Base-by-base conservation (phyloP, 495 filamentous ascomycete species). In the Chaetomidium leptoderma region DNA sequence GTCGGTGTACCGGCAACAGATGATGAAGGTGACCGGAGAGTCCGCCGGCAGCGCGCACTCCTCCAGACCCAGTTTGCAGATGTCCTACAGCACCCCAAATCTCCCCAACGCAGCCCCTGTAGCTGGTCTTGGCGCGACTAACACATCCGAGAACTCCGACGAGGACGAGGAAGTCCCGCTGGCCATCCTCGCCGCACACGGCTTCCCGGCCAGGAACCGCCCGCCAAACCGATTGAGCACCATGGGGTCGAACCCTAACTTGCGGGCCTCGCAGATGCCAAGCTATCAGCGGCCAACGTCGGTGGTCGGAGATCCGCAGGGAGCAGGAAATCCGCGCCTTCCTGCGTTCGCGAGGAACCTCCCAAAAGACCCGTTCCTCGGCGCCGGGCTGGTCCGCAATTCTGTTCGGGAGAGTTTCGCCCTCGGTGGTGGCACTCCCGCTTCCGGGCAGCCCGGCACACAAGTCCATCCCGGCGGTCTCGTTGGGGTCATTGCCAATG, bases 11-110 rank as follows among this genome's bases (percentile, higher is more conserved):
- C 83, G 93, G 45, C 92, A 97, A 67, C 87, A 92, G 69, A 95
- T 97, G 91, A 95, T 91, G 89, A 96, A 96, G 66, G 86, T 95
- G 19, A 95, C 90, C 8, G 92, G 92, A 47, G 89, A 90, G 63
- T 72, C 78, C 7, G 70, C 77, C 6, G 45, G 44, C 52, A 80
- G 78, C 47, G 65, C 78, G 1, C 58, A 68, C 10, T 53, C 65
- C 0, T 66, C 72, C 37, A 69, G 78, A 71, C 60, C 78, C 37
- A 65, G 73, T 53, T 58, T 78, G 17, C 68, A 73, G 30, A 73
- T 76, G 39, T 81, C 82, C 5, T 72, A 80, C 56, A 84, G 82
- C 64, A 82, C 78, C 14, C 82, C 82, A 5, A 81, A 80, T 48
- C 64, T 84, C 27, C 65, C 71, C 17, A 66, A 59, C 17, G 39